A percentile compares a stretch with the other conserved stretches of the same genome.
Conservation (phyloP, 257 asterid genomes). For the Striga asiatica region DNA sequence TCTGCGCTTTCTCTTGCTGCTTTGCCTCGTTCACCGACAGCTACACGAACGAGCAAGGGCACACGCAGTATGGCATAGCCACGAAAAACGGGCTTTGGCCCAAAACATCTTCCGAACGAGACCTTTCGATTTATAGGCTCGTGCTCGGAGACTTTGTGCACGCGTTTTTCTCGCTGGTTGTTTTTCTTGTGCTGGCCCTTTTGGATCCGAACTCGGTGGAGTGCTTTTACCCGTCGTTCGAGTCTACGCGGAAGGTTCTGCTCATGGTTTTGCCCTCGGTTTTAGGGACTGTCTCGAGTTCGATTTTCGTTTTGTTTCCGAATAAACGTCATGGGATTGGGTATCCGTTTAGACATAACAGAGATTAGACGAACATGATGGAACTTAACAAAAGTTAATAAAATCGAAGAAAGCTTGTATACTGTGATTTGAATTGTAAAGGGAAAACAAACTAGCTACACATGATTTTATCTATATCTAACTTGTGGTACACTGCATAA, state of each 20-base stretch:
- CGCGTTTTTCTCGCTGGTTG: slow-evolving; percentile 36
- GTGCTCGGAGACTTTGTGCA: slow-evolving; percentile 58
- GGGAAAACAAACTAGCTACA: no score
- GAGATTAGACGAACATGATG: no score
- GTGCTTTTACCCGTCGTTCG: slow-evolving; percentile 62
- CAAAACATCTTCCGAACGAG: slow-evolving; percentile 1
- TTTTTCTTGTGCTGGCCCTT: slow-evolving; percentile 49
- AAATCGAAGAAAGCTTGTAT: no score
- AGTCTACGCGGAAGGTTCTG: slow-evolving; percentile 36
- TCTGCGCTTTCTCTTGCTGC: slow-evolving; percentile 48
- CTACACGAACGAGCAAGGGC: slow-evolving; percentile 45
- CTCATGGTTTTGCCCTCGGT: slow-evolving; percentile 58
- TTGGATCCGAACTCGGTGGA: slow-evolving; percentile 50
- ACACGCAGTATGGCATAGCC: slow-evolving; percentile 46
- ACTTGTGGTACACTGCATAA: no score
- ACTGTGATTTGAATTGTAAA: no score
- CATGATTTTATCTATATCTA: no score
- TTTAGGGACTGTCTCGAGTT: slow-evolving; percentile 42
- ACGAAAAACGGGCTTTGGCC: slow-evolving; percentile 76
- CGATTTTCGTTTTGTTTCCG: slow-evolving; percentile 47
- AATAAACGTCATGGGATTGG: slow-evolving; percentile 69
- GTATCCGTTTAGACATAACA: slow-evolving; percentile 39
- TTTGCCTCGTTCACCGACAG: slow-evolving; percentile 78
- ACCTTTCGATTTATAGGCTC: slow-evolving; percentile 39
- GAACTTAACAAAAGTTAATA: no score